Percentiles rank a stretch among this genome's conserved stretches.
Evolutionary conservation across 352 stramenopile species (phyloP).

Genomic region (Globisporangium ultimum): DNA sequence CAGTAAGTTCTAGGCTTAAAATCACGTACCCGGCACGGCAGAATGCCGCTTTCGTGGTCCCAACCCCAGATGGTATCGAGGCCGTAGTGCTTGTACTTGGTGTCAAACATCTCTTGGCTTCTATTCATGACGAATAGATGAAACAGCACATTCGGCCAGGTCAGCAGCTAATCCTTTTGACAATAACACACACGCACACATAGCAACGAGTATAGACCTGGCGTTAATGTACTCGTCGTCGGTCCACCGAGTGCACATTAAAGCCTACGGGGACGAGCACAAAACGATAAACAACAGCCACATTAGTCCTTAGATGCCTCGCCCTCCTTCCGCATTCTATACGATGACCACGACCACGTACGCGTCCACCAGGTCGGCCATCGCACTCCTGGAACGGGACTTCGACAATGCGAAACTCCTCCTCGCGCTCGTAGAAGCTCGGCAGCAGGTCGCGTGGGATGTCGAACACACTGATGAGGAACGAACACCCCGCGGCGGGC

Average conservation of each 20-base stretch:
- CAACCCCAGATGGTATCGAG: constrained; percentile 92
- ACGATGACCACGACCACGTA: constrained; percentile 10
- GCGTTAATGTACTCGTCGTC: constrained; percentile 83
- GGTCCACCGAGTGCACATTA: constrained; percentile 87
- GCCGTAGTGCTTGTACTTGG: constrained; percentile 82
- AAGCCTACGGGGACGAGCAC: constrained; percentile 23
- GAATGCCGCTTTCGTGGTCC: constrained; percentile 71
- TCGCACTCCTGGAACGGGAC: constrained; percentile 75
- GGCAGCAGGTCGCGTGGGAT: constrained; percentile 49
- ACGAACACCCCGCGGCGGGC: constrained; percentile 39
- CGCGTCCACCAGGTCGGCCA: constrained; percentile 22
- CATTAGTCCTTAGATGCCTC: background rate
- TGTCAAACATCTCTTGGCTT: constrained; percentile 75
- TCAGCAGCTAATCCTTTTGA: too few species aligned
- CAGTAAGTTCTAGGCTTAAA: too few species aligned
- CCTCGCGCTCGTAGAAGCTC: constrained; percentile 81
- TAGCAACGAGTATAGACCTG: constrained; percentile 22
- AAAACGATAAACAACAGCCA: background rate
- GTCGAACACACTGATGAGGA: constrained; percentile 75
- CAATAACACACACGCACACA: too few species aligned
- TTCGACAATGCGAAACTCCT: constrained; percentile 85
- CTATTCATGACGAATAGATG: constrained; percentile 21
- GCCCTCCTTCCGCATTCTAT: background rate
- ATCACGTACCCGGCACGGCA: constrained; percentile 69
- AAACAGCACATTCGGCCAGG: background rate